Base-by-base conservation (phyloP, 345 rosid genomes). In the Hibiscus tridactylites region DNA sequence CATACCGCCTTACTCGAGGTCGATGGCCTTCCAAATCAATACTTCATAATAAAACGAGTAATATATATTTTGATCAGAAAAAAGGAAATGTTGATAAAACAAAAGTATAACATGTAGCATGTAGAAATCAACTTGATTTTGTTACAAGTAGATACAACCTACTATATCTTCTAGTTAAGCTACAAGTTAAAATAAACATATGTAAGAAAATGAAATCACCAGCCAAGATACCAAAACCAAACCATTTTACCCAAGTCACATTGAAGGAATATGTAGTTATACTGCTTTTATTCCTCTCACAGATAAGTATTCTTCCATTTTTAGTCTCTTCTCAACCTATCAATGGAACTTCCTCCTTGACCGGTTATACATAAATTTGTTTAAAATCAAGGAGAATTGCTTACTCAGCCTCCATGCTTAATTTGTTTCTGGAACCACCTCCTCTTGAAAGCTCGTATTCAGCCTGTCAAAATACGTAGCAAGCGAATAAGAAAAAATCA, bases 1-100 rank as follows among this genome's bases (percentile, higher is more conserved):
- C 98, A 82, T 91, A 91, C 13, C 87, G 88, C 88, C 97, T 83
- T 61, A 94, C 90, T 85, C 93, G 85, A 60, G 85, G 96, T 70
- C 96, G 91, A 85, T 83, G 98, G 63, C 93, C 96, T 70, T 86
- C 98, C 60, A 94, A 78, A 85, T 90, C 79, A 68, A 91, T 87
- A 82, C 98, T 90, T 80, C 79, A 79, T 75, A 53, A 77, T 28
- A 33, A 71, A 60, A 71, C 46, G 57, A 39, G 17, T 26, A n/a
- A 46, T 56, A 39, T 49, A 67, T 49, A 49, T 46, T 66, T 15
- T 15, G n/a, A 15, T 56, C 50, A 59, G n/a, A 8, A 71, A 59
- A 44, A 44, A 57, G 12, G 4, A 21, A 39, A 21, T 13, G 33
- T 24, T 5, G 7, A 5, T n/a, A 57, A 37, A 71, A 15, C 26